Conservation (phyloP, 1,284 basidiomycete species). For the Fomes fomentarius region DNA sequence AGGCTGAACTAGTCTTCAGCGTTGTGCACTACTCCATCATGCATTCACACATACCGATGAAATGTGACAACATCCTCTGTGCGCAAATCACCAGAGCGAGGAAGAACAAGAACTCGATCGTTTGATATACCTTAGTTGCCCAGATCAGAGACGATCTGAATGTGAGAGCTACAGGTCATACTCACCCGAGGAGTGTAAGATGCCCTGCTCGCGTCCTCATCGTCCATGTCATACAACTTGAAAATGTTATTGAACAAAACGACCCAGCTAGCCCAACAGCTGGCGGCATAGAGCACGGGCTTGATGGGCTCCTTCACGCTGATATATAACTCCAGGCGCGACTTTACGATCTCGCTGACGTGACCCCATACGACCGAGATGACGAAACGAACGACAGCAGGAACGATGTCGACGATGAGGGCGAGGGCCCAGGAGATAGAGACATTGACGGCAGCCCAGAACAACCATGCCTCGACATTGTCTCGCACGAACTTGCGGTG, state of each 20-base stretch:
- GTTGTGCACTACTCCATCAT: too few relatives aligned
- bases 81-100: constrained; percentile 59
- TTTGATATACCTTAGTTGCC: constrained; percentile 50
- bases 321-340: constrained; percentile 67
- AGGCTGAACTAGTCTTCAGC: constrained; percentile 50
- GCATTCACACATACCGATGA: constrained; percentile 43
- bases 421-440: constrained; percentile 78
- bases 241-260: constrained; percentile 70
- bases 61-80: constrained; percentile 69
- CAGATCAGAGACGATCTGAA: not conserved
- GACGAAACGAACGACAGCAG: constrained; percentile 51
- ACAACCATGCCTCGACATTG: constrained; percentile 77
- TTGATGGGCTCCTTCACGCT: constrained; percentile 70
- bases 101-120: constrained; percentile 73
- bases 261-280: constrained; percentile 69
- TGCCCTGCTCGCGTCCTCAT: constrained; percentile 51
- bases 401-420: constrained; percentile 68
- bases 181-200: constrained; percentile 53
- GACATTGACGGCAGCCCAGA: constrained; percentile 77
- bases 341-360: constrained; percentile 69
- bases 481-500: constrained; percentile 62
- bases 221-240: constrained; percentile 48
- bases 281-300: constrained; percentile 68
- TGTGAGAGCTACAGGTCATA: not conserved
- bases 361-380: constrained; percentile 72